Base-by-base conservation (phyloP, 768 basidiomycete species). In the Infundibulicybe gibba region DNA sequence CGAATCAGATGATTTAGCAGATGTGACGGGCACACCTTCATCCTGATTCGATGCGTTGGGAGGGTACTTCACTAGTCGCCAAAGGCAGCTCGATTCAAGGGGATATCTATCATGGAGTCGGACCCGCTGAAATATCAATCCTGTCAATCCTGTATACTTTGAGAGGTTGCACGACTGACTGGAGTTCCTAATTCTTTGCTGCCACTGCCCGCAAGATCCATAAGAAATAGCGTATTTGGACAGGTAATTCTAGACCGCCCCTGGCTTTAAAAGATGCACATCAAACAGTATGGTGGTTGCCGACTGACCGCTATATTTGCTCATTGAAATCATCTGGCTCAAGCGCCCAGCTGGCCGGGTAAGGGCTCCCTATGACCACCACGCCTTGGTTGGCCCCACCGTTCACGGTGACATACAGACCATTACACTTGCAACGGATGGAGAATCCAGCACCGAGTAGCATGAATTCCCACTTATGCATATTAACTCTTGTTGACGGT, bases 271-370 rank as follows among this genome's bases (percentile, higher is more conserved):
- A 40, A n/a, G 16, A 5, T 6, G 12, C 17, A n/a, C 5, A 20
- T 19, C 20, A 21, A 14, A 17, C 15, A 2, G 15, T 14, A 38
- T n/a, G n/a, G 15, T 31, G 15, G 3, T 46, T 5, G 8, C 10
- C 3, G 14, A 39, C 45, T 20, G 16, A 59, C 59, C 51, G 54
- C 56, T 58, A 63, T 20, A 60, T 43, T 17, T 44, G 53, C 16
- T 54, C 44, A 20, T 61, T 54, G 14, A 41, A 50, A 12, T 52
- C 51, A 37, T 55, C 52, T 9, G 49, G 48, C 33, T 61, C 56
- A 3, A 68, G 40, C 9, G 43, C 59, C 65, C 66, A 67, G 45
- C 65, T 66, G 20, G 61, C 59, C 5, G 67, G 65, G 37, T 61
- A 66, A 3, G 53, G 53, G 25, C 40, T 62, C 8, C 57, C 58